Percentiles rank a stretch among this genome's conserved stretches.
These are phyloP conservation scores for Metahyphopichia silvanorum DNA, from an alignment of 805 yeast genomes.

Conservation along the genomic window DNA sequence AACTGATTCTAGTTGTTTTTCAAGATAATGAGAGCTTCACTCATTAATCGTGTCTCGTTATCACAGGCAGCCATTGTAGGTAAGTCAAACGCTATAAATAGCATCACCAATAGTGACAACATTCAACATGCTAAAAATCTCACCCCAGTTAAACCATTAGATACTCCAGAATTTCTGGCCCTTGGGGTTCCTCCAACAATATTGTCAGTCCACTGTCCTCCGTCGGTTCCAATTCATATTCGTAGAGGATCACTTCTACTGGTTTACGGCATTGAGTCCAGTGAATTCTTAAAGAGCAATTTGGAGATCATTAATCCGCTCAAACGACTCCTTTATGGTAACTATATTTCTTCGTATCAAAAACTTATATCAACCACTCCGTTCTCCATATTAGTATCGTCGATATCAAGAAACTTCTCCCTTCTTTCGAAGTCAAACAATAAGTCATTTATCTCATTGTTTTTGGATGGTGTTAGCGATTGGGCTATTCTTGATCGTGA, in stretches of 20 bases:
- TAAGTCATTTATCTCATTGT: slow-evolving; percentile 42
- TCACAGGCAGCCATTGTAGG: slow-evolving; percentile 2
- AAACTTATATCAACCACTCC: slow-evolving; percentile 47
- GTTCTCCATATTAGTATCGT: slow-evolving; percentile 40
- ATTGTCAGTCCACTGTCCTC: slow-evolving; percentile 49
- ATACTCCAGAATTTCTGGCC: slow-evolving; percentile 31
- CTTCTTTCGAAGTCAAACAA: slow-evolving; percentile 13
- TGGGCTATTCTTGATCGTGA: slow-evolving; percentile 55
- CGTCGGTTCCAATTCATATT: slow-evolving; percentile 54
- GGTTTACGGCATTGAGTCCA: slow-evolving; percentile 31
- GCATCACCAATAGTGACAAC: slow-evolving; percentile 7
- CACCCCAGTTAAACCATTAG: slow-evolving; percentile 14
- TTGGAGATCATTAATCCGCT: slow-evolving; percentile 35
- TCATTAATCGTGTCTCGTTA: slow-evolving; percentile 1
- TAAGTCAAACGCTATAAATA: slow-evolving; percentile 2
- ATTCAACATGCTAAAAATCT: slow-evolving; percentile 12
- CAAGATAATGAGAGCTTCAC: background rate
- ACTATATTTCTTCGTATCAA: slow-evolving; percentile 44
- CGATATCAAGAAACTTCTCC: slow-evolving; percentile 20
- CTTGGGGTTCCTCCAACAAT: slow-evolving; percentile 50
- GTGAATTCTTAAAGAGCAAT: slow-evolving; percentile 16
- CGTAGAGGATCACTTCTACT: slow-evolving; percentile 50
- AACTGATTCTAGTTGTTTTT: background rate
- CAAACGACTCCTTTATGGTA: slow-evolving; percentile 43
- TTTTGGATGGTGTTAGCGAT: slow-evolving; percentile 57